These are phyloP conservation scores for Lagenidium giganteum DNA, from an alignment of 352 stramenopile genomes.

Conservation along the genomic window DNA sequence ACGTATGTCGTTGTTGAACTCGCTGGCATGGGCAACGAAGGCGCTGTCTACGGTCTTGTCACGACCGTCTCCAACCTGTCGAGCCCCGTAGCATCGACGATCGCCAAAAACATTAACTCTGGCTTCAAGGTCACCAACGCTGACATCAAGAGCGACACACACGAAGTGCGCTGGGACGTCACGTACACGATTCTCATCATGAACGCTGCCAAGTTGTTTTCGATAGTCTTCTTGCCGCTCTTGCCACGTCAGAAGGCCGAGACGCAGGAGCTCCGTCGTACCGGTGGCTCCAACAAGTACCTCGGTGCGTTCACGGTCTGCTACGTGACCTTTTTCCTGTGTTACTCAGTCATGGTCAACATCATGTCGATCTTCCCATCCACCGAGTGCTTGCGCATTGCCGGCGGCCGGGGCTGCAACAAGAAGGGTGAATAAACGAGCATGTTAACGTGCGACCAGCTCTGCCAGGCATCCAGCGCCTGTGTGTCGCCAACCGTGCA, in stretches of 20 bases:
- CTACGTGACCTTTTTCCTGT: slow-evolving; percentile 16
- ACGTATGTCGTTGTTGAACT: slow-evolving; percentile 13
- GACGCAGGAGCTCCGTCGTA: slow-evolving; percentile 8
- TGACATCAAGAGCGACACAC: slow-evolving; percentile 5
- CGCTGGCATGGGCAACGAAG: slow-evolving; percentile 19
- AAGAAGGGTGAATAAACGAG: slow-evolving; percentile 6
- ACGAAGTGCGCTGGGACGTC: slow-evolving; percentile 10
- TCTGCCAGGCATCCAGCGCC: too few relatives aligned
- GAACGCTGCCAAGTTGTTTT: slow-evolving; percentile 7
- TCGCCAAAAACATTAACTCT: slow-evolving; percentile 12
- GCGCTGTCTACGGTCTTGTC: slow-evolving; percentile 20
- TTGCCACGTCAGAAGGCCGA: slow-evolving; percentile 13
- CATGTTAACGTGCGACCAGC: too few relatives aligned
- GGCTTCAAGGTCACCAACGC: slow-evolving; percentile 2
- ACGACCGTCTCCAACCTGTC: slow-evolving; percentile 21
- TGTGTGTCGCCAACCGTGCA: too few relatives aligned
- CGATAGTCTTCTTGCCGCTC: slow-evolving; percentile 5
- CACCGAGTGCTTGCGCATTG: slow-evolving; percentile 28
- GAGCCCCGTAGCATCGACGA: slow-evolving; percentile 12
- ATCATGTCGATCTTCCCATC: slow-evolving; percentile 30
- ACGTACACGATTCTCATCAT: slow-evolving; percentile 13
- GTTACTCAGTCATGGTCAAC: slow-evolving; percentile 27
- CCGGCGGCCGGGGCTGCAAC: neutral
- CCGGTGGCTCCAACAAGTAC: slow-evolving; percentile 1
- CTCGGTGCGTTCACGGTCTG: slow-evolving; percentile 1